Base-by-base conservation (phyloP, 2,329 filamentous ascomycete genomes). In the Gnomoniopsis sp. region DNA sequence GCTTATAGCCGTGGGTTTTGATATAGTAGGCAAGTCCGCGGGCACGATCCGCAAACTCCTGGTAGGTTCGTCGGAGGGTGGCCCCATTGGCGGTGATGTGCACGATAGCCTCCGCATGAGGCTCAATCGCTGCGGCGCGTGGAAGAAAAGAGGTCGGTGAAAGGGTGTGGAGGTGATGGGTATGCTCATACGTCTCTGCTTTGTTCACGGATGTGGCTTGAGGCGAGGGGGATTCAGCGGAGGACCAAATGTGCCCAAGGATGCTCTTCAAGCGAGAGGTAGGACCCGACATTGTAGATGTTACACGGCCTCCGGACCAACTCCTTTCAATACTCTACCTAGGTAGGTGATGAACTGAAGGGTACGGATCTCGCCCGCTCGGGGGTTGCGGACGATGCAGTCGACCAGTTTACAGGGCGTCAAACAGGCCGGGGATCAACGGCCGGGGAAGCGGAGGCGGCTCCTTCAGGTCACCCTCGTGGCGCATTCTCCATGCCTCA, bases 21-120 rank as follows among this genome's bases (percentile, higher is more conserved):
- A 99, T 71, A 71, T 89, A 98, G 74, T 96, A 98, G 15, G 92
- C 93, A 19, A 99, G 77, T 0, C 93, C 95, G 46, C 90, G 79
- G 3, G 93, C 90, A 47, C 95, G 90, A 69, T 96, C 90, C 17
- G 95, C 90, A 60, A 92, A 86, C 68, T 95, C 88, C 59, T 80
- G 78, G 71, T 99, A 99, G 2, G 84, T 88, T 59, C 93, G 85
- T 36, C 89, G 84, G 36, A 98, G 76, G 26, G 88, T 77, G 66
- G 86, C 83, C 66, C 86, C 84, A 72, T 95, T 93, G 62, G 88
- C 81, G 0, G 92, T 96, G 56, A 91, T 78, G 74, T 98, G 93
- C 69, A 92, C 88, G 69, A 97, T 89, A 38, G 93, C 93, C 65
- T 88, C 82, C 14, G 90, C 91, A 69, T 93, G 79, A 6, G 93